These are phyloP conservation scores for Datura wrightii DNA, from an alignment of 257 asterid genomes.

Conservation along the genomic window DNA sequence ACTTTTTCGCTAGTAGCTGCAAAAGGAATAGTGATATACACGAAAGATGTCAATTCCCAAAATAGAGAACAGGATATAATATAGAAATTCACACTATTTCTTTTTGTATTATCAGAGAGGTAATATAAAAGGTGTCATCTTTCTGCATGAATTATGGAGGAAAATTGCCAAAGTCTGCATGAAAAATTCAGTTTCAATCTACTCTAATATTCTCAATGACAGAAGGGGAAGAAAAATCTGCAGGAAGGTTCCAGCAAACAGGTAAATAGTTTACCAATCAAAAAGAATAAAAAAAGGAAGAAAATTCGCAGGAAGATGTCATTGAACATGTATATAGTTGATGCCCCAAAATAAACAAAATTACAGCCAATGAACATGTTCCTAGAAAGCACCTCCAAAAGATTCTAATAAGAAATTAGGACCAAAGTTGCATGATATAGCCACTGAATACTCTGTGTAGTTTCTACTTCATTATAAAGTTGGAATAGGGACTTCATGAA, in stretches of 20 bases:
- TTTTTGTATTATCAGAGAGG: slow-evolving; percentile 51
- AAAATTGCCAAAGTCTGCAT: neutral
- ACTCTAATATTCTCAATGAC: neutral
- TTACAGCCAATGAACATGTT: neutral
- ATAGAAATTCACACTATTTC: neutral
- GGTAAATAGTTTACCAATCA: neutral
- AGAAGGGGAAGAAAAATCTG: slow-evolving; percentile 1
- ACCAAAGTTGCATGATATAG: neutral
- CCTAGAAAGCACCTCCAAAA: neutral
- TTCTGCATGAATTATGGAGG: slow-evolving; percentile 45
- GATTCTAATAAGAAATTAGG: neutral
- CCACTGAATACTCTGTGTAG: neutral
- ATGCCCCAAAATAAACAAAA: neutral
- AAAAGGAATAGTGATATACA: slow-evolving; percentile 26
- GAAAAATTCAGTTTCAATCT: neutral
- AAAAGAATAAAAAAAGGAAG: neutral
- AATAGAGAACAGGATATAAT: slow-evolving; percentile 5
- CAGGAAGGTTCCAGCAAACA: neutral
- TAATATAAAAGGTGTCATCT: slow-evolving; percentile 47
- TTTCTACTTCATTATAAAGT: slow-evolving; percentile 16
- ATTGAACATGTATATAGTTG: neutral
- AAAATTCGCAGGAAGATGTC: neutral
- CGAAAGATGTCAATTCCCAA: slow-evolving; percentile 35
- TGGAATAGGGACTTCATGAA: neutral
- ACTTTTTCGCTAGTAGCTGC: slow-evolving; percentile 36